Base-by-base conservation (phyloP, 257 asterid species). In the Primulina eburnea region DNA sequence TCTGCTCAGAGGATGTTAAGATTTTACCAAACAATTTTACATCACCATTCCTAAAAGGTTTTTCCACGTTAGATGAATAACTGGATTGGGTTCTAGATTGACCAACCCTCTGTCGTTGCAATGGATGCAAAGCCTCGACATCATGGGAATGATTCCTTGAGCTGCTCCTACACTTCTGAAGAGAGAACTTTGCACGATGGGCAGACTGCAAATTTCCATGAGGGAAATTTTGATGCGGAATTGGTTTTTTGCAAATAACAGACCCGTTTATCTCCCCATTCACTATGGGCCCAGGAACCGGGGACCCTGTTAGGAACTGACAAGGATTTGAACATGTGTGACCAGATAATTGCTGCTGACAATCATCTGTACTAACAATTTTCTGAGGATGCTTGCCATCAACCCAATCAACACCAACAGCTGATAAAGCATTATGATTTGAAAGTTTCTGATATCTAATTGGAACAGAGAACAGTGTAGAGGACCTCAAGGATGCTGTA, bases 11-110 rank as follows among this genome's bases (percentile, higher is more conserved):
- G 8, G 92, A 78, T 55, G 87, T 77, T 35, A 92, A 85, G 71
- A 95, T 85, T 83, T 92, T 89, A 64, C 99, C 99, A 60, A 94
- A 95, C 73, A 95, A 79, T 83, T 92, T 95, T 68, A 95, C 86
- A 75, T 94, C 96, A 43, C 96, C 89, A 73, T 79, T 90, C 71
- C 83, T 75, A 40, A 83, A 76, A 67, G 89, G 88, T 71, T 83
- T 92, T 62, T 89, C 95, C 68, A 60, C 68, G 52, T 80, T 86
- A 58, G 85, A 80, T 7, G 88, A 82, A 81, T 82, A 69, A 70
- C 84, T 78, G 17, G 85, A 77, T 66, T 20, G 74, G 62, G 77
- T 77, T 35, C 78, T 71, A 37, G 80, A 76, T 24, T 34, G 73
- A 65, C 78, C 81, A 53, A 75, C 58, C 33, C 43, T 74, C 62